Evolutionary conservation across 2,329 filamentous ascomycete genomes (phyloP), one percentile per base, ranked within the genome.

Genomic region (Diaporthe aspalathi): DNA sequence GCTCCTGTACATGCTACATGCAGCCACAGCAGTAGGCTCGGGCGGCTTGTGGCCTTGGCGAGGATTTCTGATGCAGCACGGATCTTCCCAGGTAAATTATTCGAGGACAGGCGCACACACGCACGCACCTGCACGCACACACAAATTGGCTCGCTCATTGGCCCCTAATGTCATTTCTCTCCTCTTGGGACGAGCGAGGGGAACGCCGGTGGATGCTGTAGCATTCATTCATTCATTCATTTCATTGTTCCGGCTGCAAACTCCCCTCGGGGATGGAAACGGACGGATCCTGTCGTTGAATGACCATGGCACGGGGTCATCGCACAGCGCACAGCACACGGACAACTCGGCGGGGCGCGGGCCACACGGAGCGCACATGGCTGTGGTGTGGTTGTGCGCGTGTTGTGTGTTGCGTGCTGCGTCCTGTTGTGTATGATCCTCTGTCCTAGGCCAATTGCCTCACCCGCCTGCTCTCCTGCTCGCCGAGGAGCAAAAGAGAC

Each of bases 1-100:
- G n/a, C n/a, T 11, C 35, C 9, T 12, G 38, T 27, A 2, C 24
- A 11, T 29, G 53, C 35, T 38, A 38, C 35, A 38, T 17, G 45
- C 38, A 43, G 38, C 14, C 14, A 47, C 32, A 4, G 32, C 53
- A 38, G 40, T 29, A 16, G 57, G 20, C 20, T 22, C n/a, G 40
- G 38, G 56, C 38, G 16, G 16, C 35, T 29, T 45, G 56, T 29
- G 14, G 56, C 24, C 56, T 60, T 60, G 56, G 56, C 56, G 56
- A 60, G 56, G 38, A 45, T 60, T 60, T 60, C 17, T 60, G 56
- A 60, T n/a, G 56, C 56, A 60, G 38, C 38, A 45, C 56, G 16
- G 38, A 43, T 43, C 9, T 43, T 60, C 3, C 38, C 22, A 45
- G 38, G 22, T 29, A 17, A n/a, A 20, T 40, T 57, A 40, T 24